A percentile compares a stretch with the other conserved stretches of the same genome.
phyloP scores from a whole-genome alignment of 2,329 filamentous ascomycete genomes.

The Pseudogymnoascus sp. region DNA sequence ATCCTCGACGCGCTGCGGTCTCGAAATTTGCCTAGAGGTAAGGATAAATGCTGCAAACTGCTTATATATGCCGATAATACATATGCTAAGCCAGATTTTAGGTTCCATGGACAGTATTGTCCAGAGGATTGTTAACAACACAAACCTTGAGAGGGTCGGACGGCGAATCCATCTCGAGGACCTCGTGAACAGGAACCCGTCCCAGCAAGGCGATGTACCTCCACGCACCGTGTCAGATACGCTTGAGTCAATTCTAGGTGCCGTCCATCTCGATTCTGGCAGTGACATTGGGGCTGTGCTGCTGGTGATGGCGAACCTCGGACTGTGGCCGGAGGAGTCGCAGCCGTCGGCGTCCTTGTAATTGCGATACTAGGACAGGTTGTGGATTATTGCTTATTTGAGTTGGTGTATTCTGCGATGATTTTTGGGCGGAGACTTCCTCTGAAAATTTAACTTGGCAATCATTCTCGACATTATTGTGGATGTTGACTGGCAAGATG shows the following conservation, averaged over 20 bases:
- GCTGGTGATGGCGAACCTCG: not conserved
- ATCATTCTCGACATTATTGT: not conserved
- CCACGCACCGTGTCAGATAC: not conserved
- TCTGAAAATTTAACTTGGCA: not conserved
- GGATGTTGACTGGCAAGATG: not conserved
- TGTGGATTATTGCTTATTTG: not conserved
- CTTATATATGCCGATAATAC: too few relatives aligned
- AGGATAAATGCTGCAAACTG: not conserved
- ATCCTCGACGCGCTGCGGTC: not conserved
- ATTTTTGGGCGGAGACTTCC: not conserved
- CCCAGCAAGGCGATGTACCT: constrained; percentile 10
- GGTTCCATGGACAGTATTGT: not conserved
- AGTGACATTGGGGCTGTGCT: not conserved
- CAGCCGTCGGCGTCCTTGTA: not conserved
- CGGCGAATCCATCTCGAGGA: not conserved
- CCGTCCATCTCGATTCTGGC: not conserved
- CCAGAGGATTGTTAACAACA: not conserved
- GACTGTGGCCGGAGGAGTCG: not conserved
- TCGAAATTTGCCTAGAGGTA: not conserved
- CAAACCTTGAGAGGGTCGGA: constrained; percentile 7
- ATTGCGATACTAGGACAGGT: not conserved
- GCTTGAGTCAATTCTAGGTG: not conserved
- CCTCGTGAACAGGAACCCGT: constrained; percentile 11
- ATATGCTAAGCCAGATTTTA: not conserved
- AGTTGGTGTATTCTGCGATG: not conserved